Evolutionary conservation across 2,329 filamentous ascomycete species (phyloP), one percentile per base, ranked within the genome.

Genomic region (Pochonia chlamydosporia): DNA sequence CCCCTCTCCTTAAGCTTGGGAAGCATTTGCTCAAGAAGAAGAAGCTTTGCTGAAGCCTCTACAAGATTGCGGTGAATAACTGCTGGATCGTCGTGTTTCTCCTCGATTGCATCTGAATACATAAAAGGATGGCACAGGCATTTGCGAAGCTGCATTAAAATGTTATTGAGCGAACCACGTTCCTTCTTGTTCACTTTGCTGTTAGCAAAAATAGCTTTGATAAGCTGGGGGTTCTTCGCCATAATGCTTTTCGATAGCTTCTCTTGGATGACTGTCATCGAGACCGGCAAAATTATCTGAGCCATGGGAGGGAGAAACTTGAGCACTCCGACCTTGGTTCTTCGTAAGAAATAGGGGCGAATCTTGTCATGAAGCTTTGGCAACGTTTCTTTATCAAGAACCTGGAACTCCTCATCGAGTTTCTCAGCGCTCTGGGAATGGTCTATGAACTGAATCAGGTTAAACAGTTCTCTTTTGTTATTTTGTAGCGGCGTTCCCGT

Each of bases 51-150:
- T 5, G 90, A 95, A 0, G 95, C 95, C 58, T 96, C 91, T 1
- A 99, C 80, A 3, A 99, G 75, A 59, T 95, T 96, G 23, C 82
- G 81, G 59, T 91, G 83, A 36, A 87, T 78, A 3, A 82, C 73
- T 6, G 71, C 71, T 1, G 77, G 65, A 46, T 84, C 75, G 2
- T 82, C 72, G 1, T 78, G 79, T 41, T 82, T 81, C 64, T 99
- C 93, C 66, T 99, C 95, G 49, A 99, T 93, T 20, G 87, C 84
- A 35, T 81, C 76, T 59, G 84, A 96, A 72, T 96, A 99, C 43
- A 97, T 83, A 62, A 97, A 99, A 0, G 95, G 93, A 65, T 99
- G 95, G 54, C 92, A 96, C 2, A 99, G 74, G 54, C 89, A 95
- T 63, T 96, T 97, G 16, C 93, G 82, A 16, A 99, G 76, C 64